phyloP scores from a whole-genome alignment of 768 basidiomycete species.

The Dendrothele bispora region DNA sequence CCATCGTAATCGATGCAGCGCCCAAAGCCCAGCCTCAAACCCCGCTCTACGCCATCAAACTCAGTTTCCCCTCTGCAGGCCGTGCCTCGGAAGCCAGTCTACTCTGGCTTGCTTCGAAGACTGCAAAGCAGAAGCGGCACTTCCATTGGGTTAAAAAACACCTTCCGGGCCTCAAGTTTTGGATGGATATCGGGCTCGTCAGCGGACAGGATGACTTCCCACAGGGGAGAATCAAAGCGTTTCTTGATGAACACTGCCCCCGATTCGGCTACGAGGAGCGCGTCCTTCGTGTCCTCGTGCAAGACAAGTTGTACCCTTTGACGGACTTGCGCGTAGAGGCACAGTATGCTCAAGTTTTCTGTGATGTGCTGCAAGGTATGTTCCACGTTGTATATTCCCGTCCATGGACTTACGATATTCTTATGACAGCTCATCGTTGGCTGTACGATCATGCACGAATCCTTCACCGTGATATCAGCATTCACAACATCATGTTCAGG shows the following conservation, averaged over 20 bases:
- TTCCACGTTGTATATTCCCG: no score
- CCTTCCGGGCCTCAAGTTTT: neutral
- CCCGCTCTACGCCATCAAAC: neutral
- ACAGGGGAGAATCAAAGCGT: neutral
- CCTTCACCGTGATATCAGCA: conserved; percentile 16
- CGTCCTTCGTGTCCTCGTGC: neutral
- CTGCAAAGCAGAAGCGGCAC: neutral
- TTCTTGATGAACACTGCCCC: neutral
- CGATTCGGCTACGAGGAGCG: neutral
- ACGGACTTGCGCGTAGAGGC: neutral
- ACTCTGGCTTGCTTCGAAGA: neutral
- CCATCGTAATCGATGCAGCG: neutral
- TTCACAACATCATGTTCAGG: conserved; percentile 12
- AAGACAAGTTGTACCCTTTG: neutral
- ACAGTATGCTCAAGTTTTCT: neutral
- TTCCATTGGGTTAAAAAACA: neutral
- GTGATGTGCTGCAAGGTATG: neutral
- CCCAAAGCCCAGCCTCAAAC: neutral
- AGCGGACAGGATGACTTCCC: neutral
- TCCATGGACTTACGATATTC: neutral
- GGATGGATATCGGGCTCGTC: neutral
- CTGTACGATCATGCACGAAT: conserved; percentile 9
- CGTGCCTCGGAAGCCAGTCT: neutral
- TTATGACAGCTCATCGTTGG: conserved; percentile 7
- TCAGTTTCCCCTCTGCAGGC: neutral